Percentiles rank a stretch among this genome's conserved stretches.
These are phyloP conservation scores for Alternaria gaisen DNA, from an alignment of 2,329 filamentous ascomycete genomes.

Conservation along the genomic window DNA sequence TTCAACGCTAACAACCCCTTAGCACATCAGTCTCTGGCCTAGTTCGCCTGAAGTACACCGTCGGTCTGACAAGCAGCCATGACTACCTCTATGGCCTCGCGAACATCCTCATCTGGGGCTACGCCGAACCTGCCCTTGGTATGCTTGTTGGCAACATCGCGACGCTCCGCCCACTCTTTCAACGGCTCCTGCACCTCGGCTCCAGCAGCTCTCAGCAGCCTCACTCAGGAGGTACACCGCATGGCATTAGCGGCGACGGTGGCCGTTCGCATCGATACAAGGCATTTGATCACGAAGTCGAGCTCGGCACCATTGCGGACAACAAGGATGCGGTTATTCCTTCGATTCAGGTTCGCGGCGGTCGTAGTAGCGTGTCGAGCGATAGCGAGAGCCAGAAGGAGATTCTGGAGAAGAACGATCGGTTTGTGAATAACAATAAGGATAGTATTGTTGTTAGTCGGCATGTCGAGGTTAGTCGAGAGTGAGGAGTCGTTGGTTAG, in stretches of 20 bases:
- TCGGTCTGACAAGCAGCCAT: constrained; percentile 41
- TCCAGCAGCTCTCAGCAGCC: constrained; percentile 11
- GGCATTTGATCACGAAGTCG: constrained; percentile 14
- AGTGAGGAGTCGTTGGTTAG: background rate
- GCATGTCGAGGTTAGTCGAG: constrained; percentile 2
- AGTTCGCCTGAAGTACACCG: constrained; percentile 42
- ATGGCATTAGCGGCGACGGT: background rate
- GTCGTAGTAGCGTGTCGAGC: constrained; percentile 12
- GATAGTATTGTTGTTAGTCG: constrained; percentile 6
- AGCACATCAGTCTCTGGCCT: constrained; percentile 36
- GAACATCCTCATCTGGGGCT: constrained; percentile 50
- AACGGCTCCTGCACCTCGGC: constrained; percentile 30
- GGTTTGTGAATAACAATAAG: background rate
- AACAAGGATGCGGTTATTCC: background rate
- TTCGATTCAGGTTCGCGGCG: constrained; percentile 10
- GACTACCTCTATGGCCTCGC: constrained; percentile 47
- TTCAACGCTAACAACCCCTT: background rate
- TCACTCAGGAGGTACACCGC: background rate
- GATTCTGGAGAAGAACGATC: constrained; percentile 13
- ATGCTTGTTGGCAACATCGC: constrained; percentile 48
- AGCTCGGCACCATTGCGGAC: constrained; percentile 11
- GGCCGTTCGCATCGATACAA: constrained; percentile 15
- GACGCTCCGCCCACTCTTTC: constrained; percentile 48
- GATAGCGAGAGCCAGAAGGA: constrained; percentile 26
- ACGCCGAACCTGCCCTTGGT: constrained; percentile 49